Conservation (phyloP, 441 rosid species). For the Erysimum cheiri region DNA sequence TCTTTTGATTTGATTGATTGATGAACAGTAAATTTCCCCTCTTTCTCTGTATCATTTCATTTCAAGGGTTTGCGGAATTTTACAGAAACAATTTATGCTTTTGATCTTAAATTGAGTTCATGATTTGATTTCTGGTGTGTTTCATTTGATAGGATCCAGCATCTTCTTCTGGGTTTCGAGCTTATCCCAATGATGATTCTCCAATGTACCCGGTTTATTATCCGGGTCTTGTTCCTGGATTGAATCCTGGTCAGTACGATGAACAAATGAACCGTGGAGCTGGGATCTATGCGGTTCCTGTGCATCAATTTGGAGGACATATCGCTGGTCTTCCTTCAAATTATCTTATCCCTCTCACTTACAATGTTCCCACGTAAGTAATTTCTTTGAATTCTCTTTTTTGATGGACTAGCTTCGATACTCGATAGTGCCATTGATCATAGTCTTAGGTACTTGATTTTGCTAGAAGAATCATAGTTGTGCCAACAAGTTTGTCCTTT, state of each 20-base stretch:
- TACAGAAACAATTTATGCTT: not conserved
- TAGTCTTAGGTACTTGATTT: not conserved
- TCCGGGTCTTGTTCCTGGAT: conserved; percentile 60
- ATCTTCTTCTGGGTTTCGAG: conserved; percentile 48
- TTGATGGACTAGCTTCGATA: not conserved
- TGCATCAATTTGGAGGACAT: conserved; percentile 62
- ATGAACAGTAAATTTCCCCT: not conserved
- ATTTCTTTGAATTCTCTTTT: not conserved
- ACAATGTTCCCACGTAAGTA: conserved; percentile 84
- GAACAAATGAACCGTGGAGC: conserved; percentile 71
- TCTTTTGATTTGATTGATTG: conserved; percentile 6
- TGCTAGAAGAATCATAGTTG: not conserved
- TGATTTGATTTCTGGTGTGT: conserved; percentile 21
- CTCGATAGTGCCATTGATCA: too few species aligned
- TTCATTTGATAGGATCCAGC: conserved; percentile 54
- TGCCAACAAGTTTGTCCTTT: conserved; percentile 10
- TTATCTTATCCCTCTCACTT: conserved; percentile 90
- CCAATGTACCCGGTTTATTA: conserved; percentile 69
- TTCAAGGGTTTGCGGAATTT: conserved; percentile 7
- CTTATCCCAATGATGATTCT: conserved; percentile 54
- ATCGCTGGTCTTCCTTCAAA: conserved; percentile 68
- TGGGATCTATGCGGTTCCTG: conserved; percentile 89
- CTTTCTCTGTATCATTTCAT: not conserved
- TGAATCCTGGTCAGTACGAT: conserved; percentile 54
- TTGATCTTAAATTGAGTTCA: not conserved